phyloP scores from a whole-genome alignment of 345 rosid genomes.

The Psidium friedrichsthalianum region DNA sequence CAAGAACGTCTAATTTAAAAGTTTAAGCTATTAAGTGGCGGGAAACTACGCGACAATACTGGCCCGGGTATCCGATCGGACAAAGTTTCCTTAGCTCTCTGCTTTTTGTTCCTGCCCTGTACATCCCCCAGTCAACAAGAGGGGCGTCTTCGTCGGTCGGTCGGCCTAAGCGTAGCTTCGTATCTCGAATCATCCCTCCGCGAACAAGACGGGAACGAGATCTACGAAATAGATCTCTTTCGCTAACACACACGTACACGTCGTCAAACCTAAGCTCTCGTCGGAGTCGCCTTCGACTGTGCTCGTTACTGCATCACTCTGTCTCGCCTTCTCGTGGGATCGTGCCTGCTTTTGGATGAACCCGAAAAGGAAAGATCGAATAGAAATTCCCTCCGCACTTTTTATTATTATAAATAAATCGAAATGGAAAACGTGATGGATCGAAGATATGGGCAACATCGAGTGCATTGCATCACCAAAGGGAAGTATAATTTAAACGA shows the following conservation, averaged over 20 bases:
- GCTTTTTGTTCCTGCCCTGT: neutral
- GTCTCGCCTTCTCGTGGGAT: neutral
- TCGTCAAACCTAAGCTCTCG: neutral
- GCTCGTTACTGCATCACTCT: neutral
- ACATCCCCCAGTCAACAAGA: neutral
- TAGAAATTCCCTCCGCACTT: neutral
- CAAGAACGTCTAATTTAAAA: too few relatives aligned
- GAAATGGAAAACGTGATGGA: slow-evolving; percentile 3
- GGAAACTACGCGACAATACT: too few relatives aligned
- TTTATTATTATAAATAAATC: neutral
- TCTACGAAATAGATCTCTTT: too few relatives aligned
- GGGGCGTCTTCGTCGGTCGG: neutral
- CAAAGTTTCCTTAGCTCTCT: neutral
- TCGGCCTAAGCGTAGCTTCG: neutral
- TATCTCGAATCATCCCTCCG: neutral
- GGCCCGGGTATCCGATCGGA: neutral
- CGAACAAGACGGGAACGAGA: neutral
- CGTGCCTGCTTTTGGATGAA: neutral
- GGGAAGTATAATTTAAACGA: neutral
- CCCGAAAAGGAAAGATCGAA: neutral
- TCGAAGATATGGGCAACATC: neutral
- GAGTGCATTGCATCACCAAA: neutral
- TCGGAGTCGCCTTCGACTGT: neutral
- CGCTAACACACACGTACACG: neutral
- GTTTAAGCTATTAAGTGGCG: too few relatives aligned